A percentile compares a stretch with the other conserved stretches of the same genome.
Conservation (phyloP, 441 rosid species). For the Flueggea neowawraea region DNA sequence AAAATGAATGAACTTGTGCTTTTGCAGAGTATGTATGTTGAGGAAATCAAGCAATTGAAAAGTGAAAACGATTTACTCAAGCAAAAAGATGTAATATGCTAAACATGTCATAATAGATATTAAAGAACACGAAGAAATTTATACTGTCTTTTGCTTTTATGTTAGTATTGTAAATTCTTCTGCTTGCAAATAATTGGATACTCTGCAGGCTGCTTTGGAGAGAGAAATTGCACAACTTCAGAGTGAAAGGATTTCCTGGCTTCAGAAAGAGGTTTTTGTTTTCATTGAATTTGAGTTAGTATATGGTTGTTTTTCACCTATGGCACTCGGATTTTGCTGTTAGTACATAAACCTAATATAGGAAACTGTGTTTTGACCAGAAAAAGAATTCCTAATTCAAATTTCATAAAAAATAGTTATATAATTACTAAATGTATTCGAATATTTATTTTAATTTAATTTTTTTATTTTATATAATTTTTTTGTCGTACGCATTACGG, state of each 20-base stretch:
- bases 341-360: too few relatives aligned
- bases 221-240: conserved; percentile 27
- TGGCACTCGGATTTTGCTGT: too few relatives aligned
- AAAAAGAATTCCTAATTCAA: too few relatives aligned
- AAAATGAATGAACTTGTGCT: background rate
- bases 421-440: too few relatives aligned
- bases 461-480: too few relatives aligned
- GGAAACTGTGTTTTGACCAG: too few relatives aligned
- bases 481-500: too few relatives aligned
- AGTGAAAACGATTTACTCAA: conserved; percentile 17
- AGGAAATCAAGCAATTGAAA: conserved; percentile 25
- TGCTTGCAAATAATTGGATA: conserved; percentile 6
- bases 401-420: too few relatives aligned
- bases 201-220: conserved; percentile 44
- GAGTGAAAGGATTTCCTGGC: conserved; percentile 37
- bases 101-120: background rate
- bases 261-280: conserved; percentile 39
- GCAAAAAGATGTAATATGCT: conserved; percentile 32
- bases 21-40: conserved; percentile 42
- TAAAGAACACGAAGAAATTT: background rate
- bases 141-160: conserved; percentile 1
- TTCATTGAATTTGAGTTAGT: too few relatives aligned
- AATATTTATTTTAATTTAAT: too few relatives aligned
- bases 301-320: too few relatives aligned
- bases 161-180: conserved; percentile 1